Evolutionary conservation across 306 rosid species (phyloP).

Genomic region (Mucuna pruriens): DNA sequence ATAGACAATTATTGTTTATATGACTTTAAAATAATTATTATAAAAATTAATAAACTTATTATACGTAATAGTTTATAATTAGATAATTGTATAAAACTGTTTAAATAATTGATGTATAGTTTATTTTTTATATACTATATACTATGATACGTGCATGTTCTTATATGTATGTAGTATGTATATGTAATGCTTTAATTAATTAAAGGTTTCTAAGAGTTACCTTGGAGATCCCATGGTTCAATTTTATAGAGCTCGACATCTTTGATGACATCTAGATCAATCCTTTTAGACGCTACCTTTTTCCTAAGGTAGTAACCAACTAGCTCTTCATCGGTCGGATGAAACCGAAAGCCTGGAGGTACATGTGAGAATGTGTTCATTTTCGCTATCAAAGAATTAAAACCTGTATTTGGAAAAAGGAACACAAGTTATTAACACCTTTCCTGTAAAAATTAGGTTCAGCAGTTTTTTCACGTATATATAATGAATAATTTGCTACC

Average conservation of each 20-base stretch:
- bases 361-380: constrained; percentile 86
- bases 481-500: background rate
- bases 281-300: constrained; percentile 67
- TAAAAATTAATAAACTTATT: no score
- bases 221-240: constrained; percentile 98
- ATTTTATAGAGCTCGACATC: constrained; percentile 88
- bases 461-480: background rate
- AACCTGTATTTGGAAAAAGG: constrained; percentile 48
- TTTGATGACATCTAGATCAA: constrained; percentile 83
- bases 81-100: no score
- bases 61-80: no score
- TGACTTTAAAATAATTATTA: no score
- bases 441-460: background rate
- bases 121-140: background rate
- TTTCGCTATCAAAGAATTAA: constrained; percentile 28
- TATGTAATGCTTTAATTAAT: background rate
- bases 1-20: no score
- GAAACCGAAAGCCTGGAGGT: constrained; percentile 96
- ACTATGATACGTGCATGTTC: background rate
- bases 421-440: constrained; percentile 25
- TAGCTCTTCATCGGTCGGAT: constrained; percentile 93
- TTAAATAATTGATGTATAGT: no score
- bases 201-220: constrained; percentile 37
- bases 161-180: background rate
- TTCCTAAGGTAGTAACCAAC: constrained; percentile 89